phyloP scores from a whole-genome alignment of 2,329 filamentous ascomycete genomes.

The Exutisphaerella laricina region DNA sequence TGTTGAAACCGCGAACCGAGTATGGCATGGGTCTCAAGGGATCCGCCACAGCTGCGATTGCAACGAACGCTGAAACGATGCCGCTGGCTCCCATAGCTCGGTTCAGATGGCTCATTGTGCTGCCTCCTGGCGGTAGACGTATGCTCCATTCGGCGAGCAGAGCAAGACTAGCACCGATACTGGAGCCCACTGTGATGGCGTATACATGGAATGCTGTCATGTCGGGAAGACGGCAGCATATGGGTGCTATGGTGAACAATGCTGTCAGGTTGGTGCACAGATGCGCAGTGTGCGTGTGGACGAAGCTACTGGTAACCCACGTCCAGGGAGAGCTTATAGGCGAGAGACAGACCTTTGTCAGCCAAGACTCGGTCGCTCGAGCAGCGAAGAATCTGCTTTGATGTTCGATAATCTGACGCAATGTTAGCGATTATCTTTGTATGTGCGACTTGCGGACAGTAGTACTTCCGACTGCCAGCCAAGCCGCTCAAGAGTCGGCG shows the following conservation, averaged over 20 bases:
- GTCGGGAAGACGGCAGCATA: slow-evolving; percentile 10
- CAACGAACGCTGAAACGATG: slow-evolving; percentile 2
- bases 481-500: no score
- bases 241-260: neutral
- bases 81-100: slow-evolving; percentile 5
- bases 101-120: no score
- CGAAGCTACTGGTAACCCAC: slow-evolving; percentile 12
- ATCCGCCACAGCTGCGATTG: neutral
- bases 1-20: neutral
- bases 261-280: slow-evolving; percentile 8
- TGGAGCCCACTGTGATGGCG: slow-evolving; percentile 8
- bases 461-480: no score
- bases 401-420: no score
- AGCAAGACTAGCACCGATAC: slow-evolving; percentile 3
- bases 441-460: no score
- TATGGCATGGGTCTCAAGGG: neutral
- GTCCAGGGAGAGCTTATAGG: no score
- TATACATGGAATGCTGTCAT: slow-evolving; percentile 9
- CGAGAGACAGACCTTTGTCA: no score
- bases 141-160: neutral
- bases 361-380: no score
- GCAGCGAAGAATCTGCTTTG: no score
- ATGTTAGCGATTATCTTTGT: no score
- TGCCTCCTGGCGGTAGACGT: neutral
- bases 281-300: slow-evolving; percentile 8